These are phyloP conservation scores for Omphalea diandra DNA, from an alignment of 441 rosid species.

Conservation along the genomic window DNA sequence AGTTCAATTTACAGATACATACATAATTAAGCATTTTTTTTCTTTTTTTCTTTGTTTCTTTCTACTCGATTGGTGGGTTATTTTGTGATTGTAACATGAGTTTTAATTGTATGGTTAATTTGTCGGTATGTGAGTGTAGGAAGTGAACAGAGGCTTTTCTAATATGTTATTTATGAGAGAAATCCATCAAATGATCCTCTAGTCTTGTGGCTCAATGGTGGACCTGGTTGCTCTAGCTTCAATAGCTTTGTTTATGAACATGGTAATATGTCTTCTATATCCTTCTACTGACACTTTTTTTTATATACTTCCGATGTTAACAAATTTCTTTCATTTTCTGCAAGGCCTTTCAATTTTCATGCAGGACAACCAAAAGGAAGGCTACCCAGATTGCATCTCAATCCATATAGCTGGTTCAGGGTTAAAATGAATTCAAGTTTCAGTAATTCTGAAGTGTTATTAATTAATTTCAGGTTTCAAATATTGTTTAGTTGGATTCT, in stretches of 20 bases:
- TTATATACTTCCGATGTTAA: neutral
- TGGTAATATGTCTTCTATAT: too few relatives aligned
- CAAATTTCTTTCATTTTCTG: too few relatives aligned
- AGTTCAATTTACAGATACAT: neutral
- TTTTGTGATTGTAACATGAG: neutral
- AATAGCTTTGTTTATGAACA: too few relatives aligned
- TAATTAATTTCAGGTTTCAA: constrained; percentile 57
- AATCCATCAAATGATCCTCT: constrained; percentile 34
- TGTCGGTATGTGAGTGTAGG: constrained; percentile 47
- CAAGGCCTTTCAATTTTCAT: too few relatives aligned
- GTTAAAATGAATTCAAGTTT: too few relatives aligned
- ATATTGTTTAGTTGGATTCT: constrained; percentile 54
- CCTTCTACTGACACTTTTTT: too few relatives aligned
- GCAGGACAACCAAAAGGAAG: constrained; percentile 28
- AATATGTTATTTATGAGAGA: constrained; percentile 52
- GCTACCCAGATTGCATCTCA: constrained; percentile 46
- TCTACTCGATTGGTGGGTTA: neutral
- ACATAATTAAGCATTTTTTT: too few relatives aligned
- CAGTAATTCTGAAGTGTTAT: too few relatives aligned
- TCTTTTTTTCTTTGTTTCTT: too few relatives aligned
- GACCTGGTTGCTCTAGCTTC: too few relatives aligned
- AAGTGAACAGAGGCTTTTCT: constrained; percentile 42
- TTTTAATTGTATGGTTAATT: neutral
- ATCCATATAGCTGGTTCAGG: too few relatives aligned
- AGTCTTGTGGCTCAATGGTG: too few relatives aligned